These are phyloP conservation scores for Curvularia eragrostidis DNA, from an alignment of 2,329 filamentous ascomycete genomes.

Conservation along the genomic window DNA sequence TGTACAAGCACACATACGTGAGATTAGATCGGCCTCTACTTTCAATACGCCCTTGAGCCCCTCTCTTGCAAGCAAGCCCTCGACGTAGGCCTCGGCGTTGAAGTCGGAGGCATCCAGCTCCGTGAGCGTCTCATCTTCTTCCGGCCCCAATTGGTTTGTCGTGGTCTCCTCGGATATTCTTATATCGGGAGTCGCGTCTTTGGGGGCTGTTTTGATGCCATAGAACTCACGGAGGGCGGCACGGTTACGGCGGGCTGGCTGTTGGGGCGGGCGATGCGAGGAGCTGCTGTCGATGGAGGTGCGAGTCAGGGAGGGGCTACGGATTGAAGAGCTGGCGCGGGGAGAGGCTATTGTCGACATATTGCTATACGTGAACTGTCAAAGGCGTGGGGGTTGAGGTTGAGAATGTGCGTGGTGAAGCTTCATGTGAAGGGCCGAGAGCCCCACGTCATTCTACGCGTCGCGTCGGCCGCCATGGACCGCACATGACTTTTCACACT, in stretches of 20 bases:
- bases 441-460: constrained; percentile 34
- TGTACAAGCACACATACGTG: constrained; percentile 43
- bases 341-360: constrained; percentile 69
- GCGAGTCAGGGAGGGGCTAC: constrained; percentile 77
- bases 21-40: constrained; percentile 72
- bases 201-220: constrained; percentile 68
- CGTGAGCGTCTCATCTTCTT: constrained; percentile 64
- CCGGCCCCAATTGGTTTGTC: constrained; percentile 42
- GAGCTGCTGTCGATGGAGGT: constrained; percentile 66
- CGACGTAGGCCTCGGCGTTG: constrained; percentile 72
- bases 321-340: constrained; percentile 64
- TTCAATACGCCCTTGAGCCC: constrained; percentile 72
- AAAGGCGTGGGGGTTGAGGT: not conserved
- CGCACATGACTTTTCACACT: constrained; percentile 1
- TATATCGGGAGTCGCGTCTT: constrained; percentile 31
- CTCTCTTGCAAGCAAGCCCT: constrained; percentile 65
- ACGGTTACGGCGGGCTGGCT: constrained; percentile 71
- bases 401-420: constrained; percentile 7
- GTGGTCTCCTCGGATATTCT: constrained; percentile 44
- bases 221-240: constrained; percentile 94
- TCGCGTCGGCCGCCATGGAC: constrained; percentile 26
- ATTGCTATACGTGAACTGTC: constrained; percentile 2
- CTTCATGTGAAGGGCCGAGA: constrained; percentile 29
- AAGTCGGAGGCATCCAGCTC: constrained; percentile 80
- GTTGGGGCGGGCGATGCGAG: constrained; percentile 33